Conservation (phyloP, 768 basidiomycete genomes). For the Termitomyces sp. region DNA sequence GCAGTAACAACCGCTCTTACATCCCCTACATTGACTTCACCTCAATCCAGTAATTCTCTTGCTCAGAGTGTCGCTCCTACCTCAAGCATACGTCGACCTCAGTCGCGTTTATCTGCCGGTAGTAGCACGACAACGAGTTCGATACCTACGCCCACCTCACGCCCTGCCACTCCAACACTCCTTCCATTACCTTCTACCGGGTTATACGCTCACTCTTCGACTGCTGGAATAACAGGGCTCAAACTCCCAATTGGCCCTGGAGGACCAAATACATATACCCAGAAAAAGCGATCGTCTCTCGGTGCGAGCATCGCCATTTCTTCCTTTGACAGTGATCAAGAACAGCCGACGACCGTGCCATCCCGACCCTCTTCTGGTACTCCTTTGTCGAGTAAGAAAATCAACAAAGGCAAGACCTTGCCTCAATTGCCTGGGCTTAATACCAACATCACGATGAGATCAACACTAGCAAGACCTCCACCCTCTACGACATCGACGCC, state of each 20-base stretch:
- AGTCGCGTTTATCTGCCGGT: slow-evolving; percentile 69
- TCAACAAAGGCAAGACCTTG: slow-evolving; percentile 32
- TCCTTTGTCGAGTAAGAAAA: slow-evolving; percentile 25
- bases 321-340: slow-evolving; percentile 26
- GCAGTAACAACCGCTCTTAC: slow-evolving; percentile 41
- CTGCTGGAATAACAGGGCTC: slow-evolving; percentile 36
- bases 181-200: slow-evolving; percentile 63
- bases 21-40: slow-evolving; percentile 37
- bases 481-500: slow-evolving; percentile 28
- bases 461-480: slow-evolving; percentile 33
- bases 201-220: slow-evolving; percentile 38
- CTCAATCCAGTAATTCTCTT: slow-evolving; percentile 36
- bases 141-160: slow-evolving; percentile 62
- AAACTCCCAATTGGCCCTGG: slow-evolving; percentile 61
- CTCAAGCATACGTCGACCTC: slow-evolving; percentile 56
- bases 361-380: slow-evolving; percentile 27
- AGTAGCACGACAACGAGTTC: slow-evolving; percentile 53
- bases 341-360: slow-evolving; percentile 31
- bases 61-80: slow-evolving; percentile 34
- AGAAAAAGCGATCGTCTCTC: slow-evolving; percentile 61
- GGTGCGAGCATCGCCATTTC: slow-evolving; percentile 40
- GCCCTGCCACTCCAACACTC: slow-evolving; percentile 74
- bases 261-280: slow-evolving; percentile 34
- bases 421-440: slow-evolving; percentile 39
- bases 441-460: slow-evolving; percentile 46